phyloP scores from a whole-genome alignment of 2,329 filamentous ascomycete genomes.

The Cladosporium sp. region DNA sequence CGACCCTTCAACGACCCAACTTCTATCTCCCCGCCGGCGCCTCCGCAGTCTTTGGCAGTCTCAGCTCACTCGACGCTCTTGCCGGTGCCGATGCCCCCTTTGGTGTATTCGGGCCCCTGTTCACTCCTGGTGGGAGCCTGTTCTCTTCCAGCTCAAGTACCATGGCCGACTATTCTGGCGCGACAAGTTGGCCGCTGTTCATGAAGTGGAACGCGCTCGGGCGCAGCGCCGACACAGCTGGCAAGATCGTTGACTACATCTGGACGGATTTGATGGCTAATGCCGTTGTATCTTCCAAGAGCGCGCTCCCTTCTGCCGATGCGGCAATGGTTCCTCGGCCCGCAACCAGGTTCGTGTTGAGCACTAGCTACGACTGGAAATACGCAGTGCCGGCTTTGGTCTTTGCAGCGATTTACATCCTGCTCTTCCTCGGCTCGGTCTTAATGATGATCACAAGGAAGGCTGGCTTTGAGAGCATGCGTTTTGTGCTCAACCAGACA shows the following conservation, averaged over 20 bases:
- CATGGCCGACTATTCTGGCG: conserved; percentile 8
- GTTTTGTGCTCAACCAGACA: conserved; percentile 13
- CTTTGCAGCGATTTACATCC: conserved; percentile 7
- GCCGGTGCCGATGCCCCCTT: conserved; percentile 10
- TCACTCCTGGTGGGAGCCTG: not conserved
- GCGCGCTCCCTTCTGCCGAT: not conserved
- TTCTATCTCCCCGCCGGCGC: conserved; percentile 10
- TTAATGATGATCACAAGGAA: conserved; percentile 8
- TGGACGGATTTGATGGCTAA: conserved; percentile 16
- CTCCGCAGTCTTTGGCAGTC: not conserved
- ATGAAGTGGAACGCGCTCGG: conserved; percentile 10
- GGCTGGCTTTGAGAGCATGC: not conserved
- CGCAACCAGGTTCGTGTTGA: not conserved
- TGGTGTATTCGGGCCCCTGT: not conserved
- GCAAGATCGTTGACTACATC: conserved; percentile 9
- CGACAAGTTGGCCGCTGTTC: conserved; percentile 12
- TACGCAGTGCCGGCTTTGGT: conserved; percentile 14
- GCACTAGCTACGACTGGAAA: conserved; percentile 13
- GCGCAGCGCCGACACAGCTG: not conserved
- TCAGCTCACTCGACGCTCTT: not conserved
- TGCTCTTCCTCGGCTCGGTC: not conserved
- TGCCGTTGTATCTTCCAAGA: conserved; percentile 6
- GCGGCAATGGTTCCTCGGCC: not conserved
- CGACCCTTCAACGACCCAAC: not conserved
- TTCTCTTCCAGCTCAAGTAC: too few relatives aligned